Conservation (phyloP, 768 basidiomycete genomes). For the Chalciporus piperatus region DNA sequence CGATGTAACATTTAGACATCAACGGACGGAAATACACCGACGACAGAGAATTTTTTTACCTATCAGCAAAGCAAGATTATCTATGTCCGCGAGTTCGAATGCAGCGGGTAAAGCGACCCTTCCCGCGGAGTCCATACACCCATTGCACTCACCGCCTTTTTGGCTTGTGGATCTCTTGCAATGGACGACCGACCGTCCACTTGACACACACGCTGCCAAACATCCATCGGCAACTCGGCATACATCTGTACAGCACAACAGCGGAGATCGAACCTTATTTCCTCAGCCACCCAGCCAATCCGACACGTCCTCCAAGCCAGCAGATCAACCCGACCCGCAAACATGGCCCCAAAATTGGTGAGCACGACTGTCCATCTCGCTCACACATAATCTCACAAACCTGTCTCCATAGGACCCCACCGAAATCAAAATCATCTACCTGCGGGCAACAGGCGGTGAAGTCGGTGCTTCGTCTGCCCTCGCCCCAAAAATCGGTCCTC, state of each 20-base stretch:
- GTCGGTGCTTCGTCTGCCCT: constrained; percentile 98
- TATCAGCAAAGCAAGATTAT: constrained; percentile 84
- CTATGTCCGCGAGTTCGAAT: constrained; percentile 83
- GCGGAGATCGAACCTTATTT: constrained; percentile 57
- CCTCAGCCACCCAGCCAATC: constrained; percentile 22
- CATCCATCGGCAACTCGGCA: constrained; percentile 20
- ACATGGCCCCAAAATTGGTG: constrained; percentile 82
- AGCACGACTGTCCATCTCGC: constrained; percentile 18
- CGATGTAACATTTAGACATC: constrained; percentile 20
- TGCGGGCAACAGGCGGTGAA: constrained; percentile 98
- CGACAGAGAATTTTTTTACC: constrained; percentile 48
- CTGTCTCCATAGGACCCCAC: constrained; percentile 76
- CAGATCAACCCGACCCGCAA: constrained; percentile 31
- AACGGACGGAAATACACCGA: constrained; percentile 16
- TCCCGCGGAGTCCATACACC: constrained; percentile 71
- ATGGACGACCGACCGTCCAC: not conserved
- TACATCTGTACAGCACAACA: constrained; percentile 54
- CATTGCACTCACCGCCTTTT: constrained; percentile 57
- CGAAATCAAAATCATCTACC: constrained; percentile 99
- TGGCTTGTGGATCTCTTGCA: constrained; percentile 23
- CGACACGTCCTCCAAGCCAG: constrained; percentile 1
- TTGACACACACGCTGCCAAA: constrained; percentile 39
- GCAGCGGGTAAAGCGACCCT: constrained; percentile 77
- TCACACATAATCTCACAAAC: constrained; percentile 2
- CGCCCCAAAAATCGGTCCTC: constrained; percentile 99